Conservation (phyloP, 2,329 filamentous ascomycete species). For the Aureobasidium sp. region DNA sequence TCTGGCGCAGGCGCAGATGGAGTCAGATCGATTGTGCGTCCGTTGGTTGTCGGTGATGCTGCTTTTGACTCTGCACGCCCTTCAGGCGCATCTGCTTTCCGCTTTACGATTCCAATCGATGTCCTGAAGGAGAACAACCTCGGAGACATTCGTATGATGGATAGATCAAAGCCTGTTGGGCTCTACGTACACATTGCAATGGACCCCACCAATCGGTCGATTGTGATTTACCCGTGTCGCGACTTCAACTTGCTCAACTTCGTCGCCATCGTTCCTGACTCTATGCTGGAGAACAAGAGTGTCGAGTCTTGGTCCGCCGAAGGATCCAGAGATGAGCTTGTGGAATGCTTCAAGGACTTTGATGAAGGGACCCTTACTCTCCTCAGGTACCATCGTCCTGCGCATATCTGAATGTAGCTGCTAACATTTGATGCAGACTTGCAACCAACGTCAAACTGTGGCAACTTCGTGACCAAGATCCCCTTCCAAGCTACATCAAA, state of each 20-base stretch:
- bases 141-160: neutral
- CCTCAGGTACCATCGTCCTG: no score
- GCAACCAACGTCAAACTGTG: conserved; percentile 36
- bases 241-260: neutral
- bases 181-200: neutral
- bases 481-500: conserved; percentile 32
- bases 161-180: neutral
- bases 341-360: conserved; percentile 36
- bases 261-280: neutral
- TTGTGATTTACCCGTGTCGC: neutral
- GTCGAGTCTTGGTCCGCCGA: conserved; percentile 36
- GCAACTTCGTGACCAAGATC: conserved; percentile 41
- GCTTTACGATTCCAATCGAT: neutral
- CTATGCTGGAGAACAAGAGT: neutral
- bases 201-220: neutral
- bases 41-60: neutral
- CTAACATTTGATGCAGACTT: neutral
- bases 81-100: neutral
- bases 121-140: neutral
- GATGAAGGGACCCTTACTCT: conserved; percentile 34
- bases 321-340: conserved; percentile 32
- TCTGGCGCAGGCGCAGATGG: neutral
- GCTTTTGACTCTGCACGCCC: neutral
- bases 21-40: neutral
- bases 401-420: no score